A percentile compares a stretch with the other conserved stretches of the same genome.
phyloP scores from a whole-genome alignment of 495 filamentous ascomycete genomes.

The Penicillium fimorum region DNA sequence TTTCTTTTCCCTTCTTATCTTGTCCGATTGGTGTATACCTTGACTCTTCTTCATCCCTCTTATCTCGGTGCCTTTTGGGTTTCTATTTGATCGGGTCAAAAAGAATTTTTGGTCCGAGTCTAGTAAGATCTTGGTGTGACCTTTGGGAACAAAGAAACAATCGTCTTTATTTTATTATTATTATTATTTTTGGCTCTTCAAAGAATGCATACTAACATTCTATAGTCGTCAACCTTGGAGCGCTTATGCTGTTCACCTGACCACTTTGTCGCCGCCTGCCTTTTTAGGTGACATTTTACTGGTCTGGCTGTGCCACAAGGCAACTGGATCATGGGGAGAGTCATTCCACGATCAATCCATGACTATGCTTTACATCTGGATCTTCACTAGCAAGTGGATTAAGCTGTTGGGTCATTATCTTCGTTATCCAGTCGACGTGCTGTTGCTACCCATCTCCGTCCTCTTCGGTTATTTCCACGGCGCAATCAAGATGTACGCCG shows the following conservation, averaged over 20 bases:
- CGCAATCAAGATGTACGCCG: constrained; percentile 72
- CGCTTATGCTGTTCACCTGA: constrained; percentile 71
- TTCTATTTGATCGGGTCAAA: constrained; percentile 5
- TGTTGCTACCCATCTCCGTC: constrained; percentile 69
- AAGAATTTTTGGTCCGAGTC: constrained; percentile 2
- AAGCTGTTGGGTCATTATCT: constrained; percentile 74
- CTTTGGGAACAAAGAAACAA: constrained; percentile 11
- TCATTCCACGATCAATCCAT: constrained; percentile 46
- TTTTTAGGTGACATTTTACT: constrained; percentile 63
- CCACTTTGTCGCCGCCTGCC: constrained; percentile 70
- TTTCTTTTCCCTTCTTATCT: constrained; percentile 3
- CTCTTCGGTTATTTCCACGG: constrained; percentile 78
- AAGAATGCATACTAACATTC: constrained; percentile 27
- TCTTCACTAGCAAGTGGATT: constrained; percentile 73
- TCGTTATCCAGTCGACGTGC: constrained; percentile 65
- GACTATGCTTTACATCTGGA: constrained; percentile 52
- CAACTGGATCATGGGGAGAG: constrained; percentile 45
- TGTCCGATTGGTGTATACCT: constrained; percentile 4
- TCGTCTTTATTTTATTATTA: not conserved
- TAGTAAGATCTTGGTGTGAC: constrained; percentile 5
- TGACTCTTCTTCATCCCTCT: not conserved
- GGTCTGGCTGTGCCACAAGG: constrained; percentile 51
- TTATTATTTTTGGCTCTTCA: too few relatives aligned
- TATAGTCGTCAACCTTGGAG: constrained; percentile 70
- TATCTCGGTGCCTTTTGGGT: not conserved